phyloP scores from a whole-genome alignment of 345 rosid genomes.

The Eucalyptus marginata region DNA sequence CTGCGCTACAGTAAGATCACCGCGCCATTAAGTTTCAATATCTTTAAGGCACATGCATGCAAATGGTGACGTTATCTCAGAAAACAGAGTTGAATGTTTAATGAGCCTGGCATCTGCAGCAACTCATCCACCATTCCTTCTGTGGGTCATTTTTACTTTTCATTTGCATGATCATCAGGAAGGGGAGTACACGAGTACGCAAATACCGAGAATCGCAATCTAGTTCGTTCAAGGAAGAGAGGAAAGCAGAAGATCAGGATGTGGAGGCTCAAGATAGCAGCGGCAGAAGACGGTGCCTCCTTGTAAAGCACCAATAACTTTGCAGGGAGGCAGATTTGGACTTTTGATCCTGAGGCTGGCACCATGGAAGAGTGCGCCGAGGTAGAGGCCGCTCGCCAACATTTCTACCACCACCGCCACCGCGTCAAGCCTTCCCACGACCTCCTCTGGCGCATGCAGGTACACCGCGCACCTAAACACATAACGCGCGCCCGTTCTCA shows the following conservation, averaged over 20 bases:
- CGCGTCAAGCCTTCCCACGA: not conserved
- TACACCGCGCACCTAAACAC: not conserved
- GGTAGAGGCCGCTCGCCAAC: slow-evolving; percentile 1
- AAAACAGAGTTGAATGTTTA: too few species aligned
- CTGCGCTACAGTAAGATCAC: too few species aligned
- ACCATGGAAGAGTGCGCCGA: not conserved
- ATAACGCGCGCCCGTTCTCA: too few species aligned
- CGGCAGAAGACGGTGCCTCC: not conserved
- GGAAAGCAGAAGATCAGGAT: not conserved
- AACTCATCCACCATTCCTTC: too few species aligned
- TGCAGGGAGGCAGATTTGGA: slow-evolving; percentile 7
- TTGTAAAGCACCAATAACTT: slow-evolving; percentile 2
- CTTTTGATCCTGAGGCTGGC: slow-evolving; percentile 3
- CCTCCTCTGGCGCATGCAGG: slow-evolving; percentile 13
- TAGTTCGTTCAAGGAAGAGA: not conserved
- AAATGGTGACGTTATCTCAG: too few species aligned
- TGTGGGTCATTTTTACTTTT: too few species aligned
- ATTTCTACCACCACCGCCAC: slow-evolving; percentile 4
- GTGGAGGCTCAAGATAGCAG: slow-evolving; percentile 22
- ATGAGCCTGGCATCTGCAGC: too few species aligned
- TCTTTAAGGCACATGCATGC: too few species aligned
- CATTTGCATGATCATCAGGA: not conserved
- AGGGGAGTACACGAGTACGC: not conserved
- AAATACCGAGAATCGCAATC: not conserved
- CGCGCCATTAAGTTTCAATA: too few species aligned